Evolutionary conservation across 106 monocot genomes (phyloP).

Genomic region (Phalaenopsis aphrodite): DNA sequence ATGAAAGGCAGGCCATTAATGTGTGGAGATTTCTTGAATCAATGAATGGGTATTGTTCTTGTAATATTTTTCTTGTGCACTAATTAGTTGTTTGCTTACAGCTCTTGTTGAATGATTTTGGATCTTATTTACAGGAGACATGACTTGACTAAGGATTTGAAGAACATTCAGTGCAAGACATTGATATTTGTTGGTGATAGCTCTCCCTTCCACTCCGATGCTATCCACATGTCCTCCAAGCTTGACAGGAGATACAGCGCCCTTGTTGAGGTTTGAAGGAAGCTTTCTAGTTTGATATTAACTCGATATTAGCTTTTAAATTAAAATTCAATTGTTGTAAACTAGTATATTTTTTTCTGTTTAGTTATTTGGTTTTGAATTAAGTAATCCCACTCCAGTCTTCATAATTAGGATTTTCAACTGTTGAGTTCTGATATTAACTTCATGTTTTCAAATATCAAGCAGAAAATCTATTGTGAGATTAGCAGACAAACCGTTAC

Average conservation of each 20-base stretch:
- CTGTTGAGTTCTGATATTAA: background rate
- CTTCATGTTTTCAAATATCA: background rate
- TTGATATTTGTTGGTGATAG: constrained; percentile 68
- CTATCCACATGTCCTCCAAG: constrained; percentile 60
- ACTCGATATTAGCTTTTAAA: no score
- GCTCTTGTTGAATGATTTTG: background rate
- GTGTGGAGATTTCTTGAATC: constrained; percentile 57
- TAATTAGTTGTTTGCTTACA: background rate
- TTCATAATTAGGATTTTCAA: background rate
- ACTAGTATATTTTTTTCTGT: no score
- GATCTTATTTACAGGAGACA: constrained; percentile 36
- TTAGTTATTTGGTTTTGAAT: no score
- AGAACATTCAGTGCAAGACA: constrained; percentile 40
- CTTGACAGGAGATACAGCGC: constrained; percentile 68
- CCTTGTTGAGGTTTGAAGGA: constrained; percentile 48
- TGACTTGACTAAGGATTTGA: constrained; percentile 52
- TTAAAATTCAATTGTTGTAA: no score
- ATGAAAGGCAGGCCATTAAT: constrained; percentile 49
- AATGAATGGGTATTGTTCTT: constrained; percentile 42
- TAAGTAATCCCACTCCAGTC: background rate
- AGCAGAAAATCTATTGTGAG: background rate
- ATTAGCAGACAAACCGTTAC: background rate
- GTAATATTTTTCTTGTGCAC: background rate
- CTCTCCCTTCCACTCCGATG: constrained; percentile 67
- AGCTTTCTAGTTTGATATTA: no score